A percentile compares a stretch with the other conserved stretches of the same genome.
These are phyloP conservation scores for Tricharina praecox DNA, from an alignment of 495 filamentous ascomycete species.

Conservation along the genomic window DNA sequence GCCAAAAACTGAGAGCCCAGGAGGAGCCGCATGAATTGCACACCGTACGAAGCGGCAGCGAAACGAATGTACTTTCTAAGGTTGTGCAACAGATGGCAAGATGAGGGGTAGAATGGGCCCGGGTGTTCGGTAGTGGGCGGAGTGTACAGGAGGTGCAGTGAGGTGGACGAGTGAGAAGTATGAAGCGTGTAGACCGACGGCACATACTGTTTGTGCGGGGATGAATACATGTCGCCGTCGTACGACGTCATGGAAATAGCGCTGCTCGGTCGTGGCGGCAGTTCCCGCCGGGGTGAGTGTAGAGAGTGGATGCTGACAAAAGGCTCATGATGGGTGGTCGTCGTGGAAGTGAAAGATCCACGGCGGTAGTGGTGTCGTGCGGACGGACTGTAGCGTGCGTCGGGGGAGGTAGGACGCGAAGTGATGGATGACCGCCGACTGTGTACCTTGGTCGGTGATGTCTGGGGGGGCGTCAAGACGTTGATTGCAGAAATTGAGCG, in stretches of 20 bases:
- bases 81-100: conserved; percentile 47
- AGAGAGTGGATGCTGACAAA: conserved; percentile 5
- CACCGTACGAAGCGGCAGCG: conserved; percentile 59
- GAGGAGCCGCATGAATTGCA: conserved; percentile 52
- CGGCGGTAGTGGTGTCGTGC: conserved; percentile 12
- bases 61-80: conserved; percentile 61
- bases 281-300: not conserved
- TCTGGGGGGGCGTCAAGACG: too few species aligned
- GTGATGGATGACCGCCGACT: not conserved
- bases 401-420: conserved; percentile 8
- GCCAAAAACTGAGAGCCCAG: conserved; percentile 36
- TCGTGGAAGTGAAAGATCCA: conserved; percentile 16
- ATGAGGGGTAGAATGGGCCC: conserved; percentile 46
- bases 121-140: conserved; percentile 30
- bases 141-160: conserved; percentile 39
- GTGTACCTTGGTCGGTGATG: not conserved
- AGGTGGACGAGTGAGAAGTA: conserved; percentile 47
- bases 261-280: not conserved
- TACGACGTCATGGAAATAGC: conserved; percentile 5
- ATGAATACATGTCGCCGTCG: not conserved
- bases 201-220: conserved; percentile 15
- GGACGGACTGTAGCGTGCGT: conserved; percentile 6
- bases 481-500: too few species aligned
- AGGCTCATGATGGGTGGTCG: conserved; percentile 8
- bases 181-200: conserved; percentile 57